Conservation (phyloP, 78 protist genomes). For the Dictyostelium brefeldianum region DNA sequence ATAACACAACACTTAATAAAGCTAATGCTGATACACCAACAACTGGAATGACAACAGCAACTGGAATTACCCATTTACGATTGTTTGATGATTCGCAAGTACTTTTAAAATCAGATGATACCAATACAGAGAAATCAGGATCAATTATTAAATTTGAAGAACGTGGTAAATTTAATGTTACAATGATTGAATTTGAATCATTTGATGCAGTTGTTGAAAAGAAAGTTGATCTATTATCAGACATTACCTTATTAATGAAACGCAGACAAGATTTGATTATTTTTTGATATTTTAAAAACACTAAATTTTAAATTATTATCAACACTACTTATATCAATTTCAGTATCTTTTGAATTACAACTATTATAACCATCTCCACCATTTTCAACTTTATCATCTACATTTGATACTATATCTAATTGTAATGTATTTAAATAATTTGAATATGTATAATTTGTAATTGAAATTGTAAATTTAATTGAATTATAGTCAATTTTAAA, state of each 20-base stretch:
- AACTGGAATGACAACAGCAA: not conserved
- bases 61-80: not conserved
- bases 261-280: slow-evolving; percentile 6
- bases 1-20: no score
- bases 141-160: not conserved
- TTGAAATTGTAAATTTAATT: slow-evolving; percentile 12
- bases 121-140: not conserved
- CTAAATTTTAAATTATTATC: not conserved
- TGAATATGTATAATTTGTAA: not conserved
- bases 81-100: not conserved
- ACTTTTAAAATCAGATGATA: not conserved
- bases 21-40: not conserved
- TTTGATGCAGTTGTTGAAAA: not conserved
- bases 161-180: slow-evolving; percentile 1
- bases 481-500: not conserved
- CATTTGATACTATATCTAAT: not conserved
- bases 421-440: not conserved
- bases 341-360: slow-evolving; percentile 1
- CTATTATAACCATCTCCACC: no score
- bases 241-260: not conserved
- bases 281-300: not conserved
- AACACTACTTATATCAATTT: not conserved
- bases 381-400: not conserved
- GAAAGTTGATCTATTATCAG: not conserved
- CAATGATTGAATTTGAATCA: not conserved